Conservation (phyloP, 2,329 filamentous ascomycete genomes). For the Xylariaceae sp. region DNA sequence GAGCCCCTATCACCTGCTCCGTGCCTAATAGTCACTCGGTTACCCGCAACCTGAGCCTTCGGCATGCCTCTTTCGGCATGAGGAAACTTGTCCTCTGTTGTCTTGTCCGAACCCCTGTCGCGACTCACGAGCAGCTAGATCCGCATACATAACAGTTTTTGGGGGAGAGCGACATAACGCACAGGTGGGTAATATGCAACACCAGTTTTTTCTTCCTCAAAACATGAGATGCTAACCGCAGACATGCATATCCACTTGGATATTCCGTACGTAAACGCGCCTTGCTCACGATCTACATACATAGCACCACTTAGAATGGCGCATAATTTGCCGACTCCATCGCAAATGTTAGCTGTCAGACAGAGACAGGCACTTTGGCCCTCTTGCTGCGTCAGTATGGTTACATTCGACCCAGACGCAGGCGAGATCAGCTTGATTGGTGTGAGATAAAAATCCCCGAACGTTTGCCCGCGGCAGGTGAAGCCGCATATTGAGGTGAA, state of each 20-base stretch:
- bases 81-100: not conserved
- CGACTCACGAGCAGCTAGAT: not conserved
- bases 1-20: conserved; percentile 4
- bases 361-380: too few relatives aligned
- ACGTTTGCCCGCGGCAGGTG: not conserved
- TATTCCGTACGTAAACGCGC: not conserved
- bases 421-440: not conserved
- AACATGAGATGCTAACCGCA: not conserved
- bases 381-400: too few relatives aligned
- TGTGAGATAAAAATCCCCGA: not conserved
- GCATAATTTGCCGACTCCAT: too few relatives aligned
- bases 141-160: too few relatives aligned
- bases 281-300: not conserved
- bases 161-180: not conserved
- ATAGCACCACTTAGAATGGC: too few relatives aligned
- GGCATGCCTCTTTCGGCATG: conserved; percentile 18
- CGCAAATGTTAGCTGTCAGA: too few relatives aligned
- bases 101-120: not conserved
- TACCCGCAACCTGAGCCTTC: not conserved
- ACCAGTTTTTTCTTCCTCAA: not conserved
- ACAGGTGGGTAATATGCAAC: not conserved
- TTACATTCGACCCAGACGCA: not conserved
- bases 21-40: not conserved
- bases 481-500: not conserved
- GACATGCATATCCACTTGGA: not conserved